Base-by-base conservation (phyloP, 2,329 filamentous ascomycete genomes). In the Fusarium sp. region DNA sequence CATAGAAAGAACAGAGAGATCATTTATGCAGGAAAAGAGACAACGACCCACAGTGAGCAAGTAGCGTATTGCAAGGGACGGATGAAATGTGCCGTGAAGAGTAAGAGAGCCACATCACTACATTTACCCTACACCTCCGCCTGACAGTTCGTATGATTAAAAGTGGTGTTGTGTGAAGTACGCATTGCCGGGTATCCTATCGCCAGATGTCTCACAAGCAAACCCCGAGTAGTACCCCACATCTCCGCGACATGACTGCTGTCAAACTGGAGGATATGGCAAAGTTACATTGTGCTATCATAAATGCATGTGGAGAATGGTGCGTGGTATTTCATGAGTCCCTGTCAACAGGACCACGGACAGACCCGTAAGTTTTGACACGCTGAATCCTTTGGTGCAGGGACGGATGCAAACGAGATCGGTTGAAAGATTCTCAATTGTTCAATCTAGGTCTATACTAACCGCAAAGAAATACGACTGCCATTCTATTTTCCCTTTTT, bases 361-460 rank as follows among this genome's bases (percentile, higher is more conserved):
- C 7, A 10, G 18, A 28, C 42, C 8, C 28, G n/a, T 30, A 23
- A 18, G 10, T n/a, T 37, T 40, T 55, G 18, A 28, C 30, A 21
- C 9, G 13, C 3, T 28, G 23, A 23, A 18, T 40, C 28, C 42
- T 40, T 47, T 40, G 13, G 5, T 28, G 21, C 14, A 21, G 5
- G 16, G 13, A 27, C 28, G 28, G 5, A 13, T 28, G 28, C 11
- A 28, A 7, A 6, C 5, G 5, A 12, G 28, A 13, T 28, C 11
- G 28, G 5, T 28, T 28, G 5, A 5, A 28, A 28, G 5, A 28
- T 28, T 28, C 7, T 55, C 23, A 48, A 55, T 40, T 47, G 30
- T 40, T 40, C 53, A 40, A 40, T 55, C 30, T 48, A 48, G 40
- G 5, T 55, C 53, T 55, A 55, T 23, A 40, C 7, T 28, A 55